A percentile compares a stretch with the other conserved stretches of the same genome.
Conservation (phyloP, 129 eudicot species). For the Artemisia argyi region DNA sequence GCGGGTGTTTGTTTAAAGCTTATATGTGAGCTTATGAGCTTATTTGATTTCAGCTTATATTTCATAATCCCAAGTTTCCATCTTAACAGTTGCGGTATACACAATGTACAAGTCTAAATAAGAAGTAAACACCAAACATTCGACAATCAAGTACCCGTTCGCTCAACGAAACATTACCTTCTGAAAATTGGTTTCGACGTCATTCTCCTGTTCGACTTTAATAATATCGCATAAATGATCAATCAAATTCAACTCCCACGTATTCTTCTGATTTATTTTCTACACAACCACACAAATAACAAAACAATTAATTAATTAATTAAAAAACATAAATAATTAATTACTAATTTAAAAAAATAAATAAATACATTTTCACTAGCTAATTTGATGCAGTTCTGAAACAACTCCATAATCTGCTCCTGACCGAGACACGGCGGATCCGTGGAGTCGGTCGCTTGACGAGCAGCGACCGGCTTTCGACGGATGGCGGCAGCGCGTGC, state of each 20-base stretch:
- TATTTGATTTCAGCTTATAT: too few relatives aligned
- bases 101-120: too few relatives aligned
- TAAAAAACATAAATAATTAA: not conserved
- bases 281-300: slow-evolving; percentile 26
- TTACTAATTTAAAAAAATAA: too few relatives aligned
- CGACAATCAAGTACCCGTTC: not conserved
- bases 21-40: too few relatives aligned
- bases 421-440: slow-evolving; percentile 47
- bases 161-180: slow-evolving; percentile 36
- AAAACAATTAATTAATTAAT: not conserved
- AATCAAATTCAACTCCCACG: slow-evolving; percentile 87
- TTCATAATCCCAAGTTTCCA: too few relatives aligned
- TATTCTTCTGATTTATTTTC: slow-evolving; percentile 96
- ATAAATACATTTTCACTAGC: slow-evolving; percentile 73
- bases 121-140: not conserved
- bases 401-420: slow-evolving; percentile 66
- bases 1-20: too few relatives aligned
- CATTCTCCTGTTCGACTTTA: slow-evolving; percentile 65
- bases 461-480: slow-evolving; percentile 39
- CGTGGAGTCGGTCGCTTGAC: slow-evolving; percentile 25
- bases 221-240: slow-evolving; percentile 81
- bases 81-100: too few relatives aligned
- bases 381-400: slow-evolving; percentile 79
- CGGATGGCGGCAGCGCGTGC: slow-evolving; percentile 73
- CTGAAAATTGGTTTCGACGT: slow-evolving; percentile 81